These are phyloP conservation scores for Xanthoceras sorbifolium DNA, from an alignment of 345 rosid genomes.

Conservation along the genomic window DNA sequence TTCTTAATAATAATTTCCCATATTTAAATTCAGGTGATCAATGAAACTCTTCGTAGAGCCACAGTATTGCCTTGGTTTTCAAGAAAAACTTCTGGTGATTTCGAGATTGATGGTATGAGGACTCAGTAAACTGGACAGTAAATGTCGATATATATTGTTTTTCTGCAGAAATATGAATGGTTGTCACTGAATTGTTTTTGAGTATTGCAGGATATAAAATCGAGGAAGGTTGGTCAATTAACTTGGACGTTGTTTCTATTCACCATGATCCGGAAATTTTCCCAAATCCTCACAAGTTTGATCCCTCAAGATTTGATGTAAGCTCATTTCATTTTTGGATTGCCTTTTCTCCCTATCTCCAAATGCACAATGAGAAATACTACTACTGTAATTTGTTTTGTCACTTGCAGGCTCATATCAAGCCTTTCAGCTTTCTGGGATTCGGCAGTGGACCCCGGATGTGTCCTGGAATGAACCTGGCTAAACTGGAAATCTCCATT, in stretches of 20 bases:
- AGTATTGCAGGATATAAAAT: conserved; percentile 46
- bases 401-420: conserved; percentile 42
- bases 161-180: background rate
- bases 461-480: conserved; percentile 74
- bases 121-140: background rate
- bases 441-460: conserved; percentile 70
- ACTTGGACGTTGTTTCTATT: conserved; percentile 71
- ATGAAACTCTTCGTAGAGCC: conserved; percentile 62
- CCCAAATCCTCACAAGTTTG: conserved; percentile 47
- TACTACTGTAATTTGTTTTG: background rate
- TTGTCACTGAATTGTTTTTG: background rate
- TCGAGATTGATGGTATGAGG: conserved; percentile 53
- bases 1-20: background rate
- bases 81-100: conserved; percentile 65
- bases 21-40: conserved; percentile 44
- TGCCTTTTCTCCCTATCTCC: conserved; percentile 2
- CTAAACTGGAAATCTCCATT: conserved; percentile 62
- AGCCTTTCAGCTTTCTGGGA: conserved; percentile 62
- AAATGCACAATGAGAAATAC: background rate
- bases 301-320: conserved; percentile 62
- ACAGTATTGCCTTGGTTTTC: conserved; percentile 68
- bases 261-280: conserved; percentile 58
- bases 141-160: background rate
- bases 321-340: background rate
- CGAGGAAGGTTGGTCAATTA: conserved; percentile 63